phyloP scores from a whole-genome alignment of 305 asterid species.

The Caryopteris hybrid region DNA sequence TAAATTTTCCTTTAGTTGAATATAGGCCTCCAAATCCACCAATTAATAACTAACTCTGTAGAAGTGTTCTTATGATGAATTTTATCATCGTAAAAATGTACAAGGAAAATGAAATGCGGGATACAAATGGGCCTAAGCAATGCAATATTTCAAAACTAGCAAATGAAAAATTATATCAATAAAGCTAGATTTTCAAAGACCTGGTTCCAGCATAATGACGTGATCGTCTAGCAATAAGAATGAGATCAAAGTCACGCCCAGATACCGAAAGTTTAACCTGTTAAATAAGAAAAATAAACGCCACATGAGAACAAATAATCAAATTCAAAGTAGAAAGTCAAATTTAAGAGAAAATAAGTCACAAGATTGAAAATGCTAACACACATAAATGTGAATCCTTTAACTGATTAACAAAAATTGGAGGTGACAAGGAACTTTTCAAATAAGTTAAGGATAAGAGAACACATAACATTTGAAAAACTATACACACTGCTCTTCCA shows the following conservation, averaged over 20 bases:
- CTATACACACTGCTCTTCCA: background rate
- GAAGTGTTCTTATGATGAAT: background rate
- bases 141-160: background rate
- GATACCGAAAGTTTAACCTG: constrained; percentile 67
- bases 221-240: constrained; percentile 89
- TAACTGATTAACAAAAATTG: background rate
- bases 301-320: background rate
- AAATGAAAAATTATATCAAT: background rate
- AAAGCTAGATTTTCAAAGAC: constrained; percentile 26
- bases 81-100: background rate
- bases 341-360: background rate
- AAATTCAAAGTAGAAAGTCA: background rate
- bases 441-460: background rate
- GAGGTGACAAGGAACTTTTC: background rate
- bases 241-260: constrained; percentile 54
- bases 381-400: background rate
- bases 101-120: background rate
- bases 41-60: background rate
- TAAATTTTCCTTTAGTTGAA: background rate
- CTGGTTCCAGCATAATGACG: constrained; percentile 99
- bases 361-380: background rate
- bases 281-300: constrained; percentile 4
- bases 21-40: constrained; percentile 5
- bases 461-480: background rate
- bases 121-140: background rate